Base-by-base conservation (phyloP, 805 yeast species). In the Ogataea paraovalis region DNA sequence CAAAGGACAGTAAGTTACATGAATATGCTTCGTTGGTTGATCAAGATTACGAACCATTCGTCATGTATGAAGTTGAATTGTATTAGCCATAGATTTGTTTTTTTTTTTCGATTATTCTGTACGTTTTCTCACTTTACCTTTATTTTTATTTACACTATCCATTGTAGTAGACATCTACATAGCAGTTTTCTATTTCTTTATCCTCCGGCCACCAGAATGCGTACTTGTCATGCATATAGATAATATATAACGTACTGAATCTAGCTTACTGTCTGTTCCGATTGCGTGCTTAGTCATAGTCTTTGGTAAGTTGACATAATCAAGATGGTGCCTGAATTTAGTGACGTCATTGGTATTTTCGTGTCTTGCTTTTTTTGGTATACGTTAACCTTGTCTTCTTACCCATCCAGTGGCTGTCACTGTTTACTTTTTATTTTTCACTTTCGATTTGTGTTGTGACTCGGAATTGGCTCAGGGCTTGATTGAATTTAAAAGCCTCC, bases 11-110 rank as follows among this genome's bases (percentile, higher is more conserved):
- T 32, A 47, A 59, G 13, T 75, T 92, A 59, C 80, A 83, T 56
- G 98, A 92, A 66, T 94, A 87, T 66, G 92, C 97, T 10, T 81
- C 96, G 2, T 71, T 94, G 59, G 97, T 90, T 43, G 99, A 94
- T 68, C 82, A 92, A 25, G 97, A 92, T 49, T 92, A 92, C 66
- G 96, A 92, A 70, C 98, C 98, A 44, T 94, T 94, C 70, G 99
- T 92, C 45, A 69, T 94, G 56, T 92, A 88, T 66, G 78, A 77
- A 43, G 68, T 80, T 39, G 75, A 69, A 49, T 55, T 79, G 42
- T 60, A 65, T 50, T 70, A 47, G 16, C 12, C 21, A 34, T 34
- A 34, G 38, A 34, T 34, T 34, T n/a, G n/a, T n/a, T n/a, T 16
- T 16, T 34, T 34, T 18, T 4, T 16, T n/a, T 6, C 8, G 8